phyloP scores from a whole-genome alignment of 306 rosid species.

The Nissolia schottii region DNA sequence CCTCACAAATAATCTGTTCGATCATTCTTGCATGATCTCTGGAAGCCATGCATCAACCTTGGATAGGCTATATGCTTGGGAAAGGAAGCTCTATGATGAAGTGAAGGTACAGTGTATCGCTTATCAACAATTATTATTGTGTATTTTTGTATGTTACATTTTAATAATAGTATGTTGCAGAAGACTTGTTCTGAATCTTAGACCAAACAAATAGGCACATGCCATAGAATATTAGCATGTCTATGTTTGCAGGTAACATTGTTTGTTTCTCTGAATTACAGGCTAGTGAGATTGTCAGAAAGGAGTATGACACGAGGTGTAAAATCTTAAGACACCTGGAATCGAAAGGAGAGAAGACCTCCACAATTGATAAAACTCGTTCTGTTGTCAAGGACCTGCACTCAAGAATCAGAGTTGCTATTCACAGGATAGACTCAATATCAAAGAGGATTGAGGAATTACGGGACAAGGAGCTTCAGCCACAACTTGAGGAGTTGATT shows the following conservation, averaged over 20 bases:
- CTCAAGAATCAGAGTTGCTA: conserved; percentile 80
- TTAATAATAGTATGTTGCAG: conserved; percentile 2
- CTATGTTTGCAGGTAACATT: background rate
- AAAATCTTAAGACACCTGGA: conserved; percentile 74
- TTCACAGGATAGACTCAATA: conserved; percentile 85
- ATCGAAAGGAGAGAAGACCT: conserved; percentile 55
- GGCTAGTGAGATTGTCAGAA: conserved; percentile 88
- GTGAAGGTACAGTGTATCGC: conserved; percentile 66
- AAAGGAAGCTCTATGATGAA: conserved; percentile 94
- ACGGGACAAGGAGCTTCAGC: conserved; percentile 94
- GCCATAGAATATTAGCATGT: background rate
- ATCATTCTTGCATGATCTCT: conserved; percentile 71
- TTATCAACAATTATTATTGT: background rate
- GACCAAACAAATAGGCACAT: background rate
- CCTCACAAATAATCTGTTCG: conserved; percentile 49
- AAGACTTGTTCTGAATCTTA: conserved; percentile 4
- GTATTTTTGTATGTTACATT: background rate
- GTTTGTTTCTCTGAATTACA: conserved; percentile 23
- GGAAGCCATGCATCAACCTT: conserved; percentile 97
- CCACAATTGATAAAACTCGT: conserved; percentile 72
- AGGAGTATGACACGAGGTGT: conserved; percentile 75
- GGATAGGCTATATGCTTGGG: conserved; percentile 97
- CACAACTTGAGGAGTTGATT: conserved; percentile 93
- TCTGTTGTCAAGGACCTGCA: conserved; percentile 86
- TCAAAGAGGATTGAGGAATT: conserved; percentile 87